A percentile compares a stretch with the other conserved stretches of the same genome.
phyloP scores from a whole-genome alignment of 2,329 filamentous ascomycete species.

The Stagonosporopsis tanaceti region DNA sequence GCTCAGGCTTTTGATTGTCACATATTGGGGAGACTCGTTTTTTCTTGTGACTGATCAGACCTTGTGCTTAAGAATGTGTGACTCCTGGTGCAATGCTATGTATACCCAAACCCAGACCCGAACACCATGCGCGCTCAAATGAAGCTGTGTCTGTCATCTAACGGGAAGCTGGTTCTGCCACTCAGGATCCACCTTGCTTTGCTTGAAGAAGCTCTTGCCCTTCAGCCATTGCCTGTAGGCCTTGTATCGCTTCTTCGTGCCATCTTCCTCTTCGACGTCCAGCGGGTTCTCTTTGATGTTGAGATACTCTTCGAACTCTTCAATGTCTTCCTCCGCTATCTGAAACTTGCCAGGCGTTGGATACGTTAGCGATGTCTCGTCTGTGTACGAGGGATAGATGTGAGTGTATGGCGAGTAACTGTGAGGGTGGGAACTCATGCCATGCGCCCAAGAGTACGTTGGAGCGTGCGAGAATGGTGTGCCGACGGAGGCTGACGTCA shows the following conservation, averaged over 20 bases:
- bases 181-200: slow-evolving; percentile 66
- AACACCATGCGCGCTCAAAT: background rate
- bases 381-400: slow-evolving; percentile 20
- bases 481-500: slow-evolving; percentile 36
- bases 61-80: background rate
- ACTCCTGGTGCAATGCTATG: background rate
- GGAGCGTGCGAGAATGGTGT: slow-evolving; percentile 47
- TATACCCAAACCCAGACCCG: background rate
- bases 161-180: slow-evolving; percentile 49
- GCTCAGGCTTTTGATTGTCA: background rate
- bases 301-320: slow-evolving; percentile 79
- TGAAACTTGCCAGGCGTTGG: slow-evolving; percentile 51
- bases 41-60: background rate
- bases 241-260: slow-evolving; percentile 93
- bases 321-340: slow-evolving; percentile 69
- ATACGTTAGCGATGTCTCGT: slow-evolving; percentile 15
- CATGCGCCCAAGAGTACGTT: slow-evolving; percentile 33
- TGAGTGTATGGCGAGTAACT: slow-evolving; percentile 23
- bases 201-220: slow-evolving; percentile 96
- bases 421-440: slow-evolving; percentile 27
- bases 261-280: slow-evolving; percentile 86
- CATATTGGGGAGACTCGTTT: background rate
- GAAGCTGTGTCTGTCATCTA: slow-evolving; percentile 22
- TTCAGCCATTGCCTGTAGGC: slow-evolving; percentile 94
- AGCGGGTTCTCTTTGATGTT: slow-evolving; percentile 81